phyloP scores from a whole-genome alignment of 108 stramenopile species.

The Conticribra guillardii region DNA sequence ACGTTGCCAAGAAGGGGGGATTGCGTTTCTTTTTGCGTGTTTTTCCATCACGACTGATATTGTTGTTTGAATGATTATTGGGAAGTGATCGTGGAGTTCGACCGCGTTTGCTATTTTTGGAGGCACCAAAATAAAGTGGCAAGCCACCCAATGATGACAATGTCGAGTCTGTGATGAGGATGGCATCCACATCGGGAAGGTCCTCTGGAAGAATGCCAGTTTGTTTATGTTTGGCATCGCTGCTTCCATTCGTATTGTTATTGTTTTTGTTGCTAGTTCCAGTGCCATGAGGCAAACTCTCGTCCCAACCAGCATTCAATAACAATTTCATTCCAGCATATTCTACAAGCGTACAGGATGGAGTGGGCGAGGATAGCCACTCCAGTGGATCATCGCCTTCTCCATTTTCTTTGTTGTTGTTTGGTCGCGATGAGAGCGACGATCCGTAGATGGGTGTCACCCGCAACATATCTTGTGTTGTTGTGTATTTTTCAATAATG shows the following conservation, averaged over 20 bases:
- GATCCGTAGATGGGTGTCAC: conserved; percentile 84
- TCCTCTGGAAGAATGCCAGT: conserved; percentile 24
- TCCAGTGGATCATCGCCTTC: conserved; percentile 45
- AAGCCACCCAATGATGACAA: conserved; percentile 56
- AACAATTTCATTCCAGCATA: conserved; percentile 75
- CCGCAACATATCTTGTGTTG: conserved; percentile 64
- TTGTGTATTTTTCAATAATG: not conserved
- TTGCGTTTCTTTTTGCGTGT: conserved; percentile 7
- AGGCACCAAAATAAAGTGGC: conserved; percentile 50
- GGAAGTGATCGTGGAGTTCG: conserved; percentile 45
- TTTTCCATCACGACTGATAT: not conserved
- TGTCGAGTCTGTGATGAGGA: conserved; percentile 78
- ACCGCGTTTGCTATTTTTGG: conserved; percentile 19
- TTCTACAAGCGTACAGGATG: conserved; percentile 83
- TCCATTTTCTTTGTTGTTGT: conserved; percentile 15
- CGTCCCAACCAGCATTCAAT: conserved; percentile 76
- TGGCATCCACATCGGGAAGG: conserved; percentile 64
- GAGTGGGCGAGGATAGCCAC: conserved; percentile 54
- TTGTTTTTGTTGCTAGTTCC: not conserved
- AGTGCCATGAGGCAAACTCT: conserved; percentile 29
- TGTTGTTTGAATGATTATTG: not conserved
- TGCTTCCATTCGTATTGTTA: not conserved
- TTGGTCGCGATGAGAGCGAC: conserved; percentile 28
- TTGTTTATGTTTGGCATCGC: not conserved
- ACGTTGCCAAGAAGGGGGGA: conserved; percentile 91